A percentile compares a stretch with the other conserved stretches of the same genome.
These are phyloP conservation scores for Phanerodontia chrysosporium DNA, from an alignment of 768 basidiomycete genomes.

Conservation along the genomic window DNA sequence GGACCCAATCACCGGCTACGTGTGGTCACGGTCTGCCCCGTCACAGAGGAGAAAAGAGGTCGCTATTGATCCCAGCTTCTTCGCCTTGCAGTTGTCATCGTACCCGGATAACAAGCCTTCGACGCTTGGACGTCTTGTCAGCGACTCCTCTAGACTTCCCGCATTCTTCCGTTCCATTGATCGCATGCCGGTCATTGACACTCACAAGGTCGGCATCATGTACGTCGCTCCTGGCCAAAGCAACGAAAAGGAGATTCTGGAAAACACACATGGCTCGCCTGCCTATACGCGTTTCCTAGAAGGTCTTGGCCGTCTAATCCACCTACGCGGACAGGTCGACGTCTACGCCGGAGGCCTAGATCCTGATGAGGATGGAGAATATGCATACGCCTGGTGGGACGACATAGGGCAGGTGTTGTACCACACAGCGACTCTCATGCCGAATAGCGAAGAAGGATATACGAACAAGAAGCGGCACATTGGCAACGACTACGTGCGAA, in stretches of 20 bases:
- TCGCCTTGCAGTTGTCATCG: slow-evolving; percentile 82
- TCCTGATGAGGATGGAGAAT: slow-evolving; percentile 90
- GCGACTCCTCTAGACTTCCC: slow-evolving; percentile 50
- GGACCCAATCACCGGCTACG: slow-evolving; percentile 77
- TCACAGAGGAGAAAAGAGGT: slow-evolving; percentile 89
- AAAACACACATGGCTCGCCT: slow-evolving; percentile 89
- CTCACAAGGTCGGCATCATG: slow-evolving; percentile 93
- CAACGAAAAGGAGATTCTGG: slow-evolving; percentile 78
- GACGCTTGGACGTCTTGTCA: slow-evolving; percentile 42
- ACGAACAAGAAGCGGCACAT: slow-evolving; percentile 92
- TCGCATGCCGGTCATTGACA: slow-evolving; percentile 90
- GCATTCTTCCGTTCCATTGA: slow-evolving; percentile 69
- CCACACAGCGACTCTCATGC: slow-evolving; percentile 98
- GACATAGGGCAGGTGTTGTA: slow-evolving; percentile 93
- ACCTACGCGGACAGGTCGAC: slow-evolving; percentile 84
- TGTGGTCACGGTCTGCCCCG: slow-evolving; percentile 84
- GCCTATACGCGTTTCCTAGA: slow-evolving; percentile 92
- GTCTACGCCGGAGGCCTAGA: slow-evolving; percentile 91
- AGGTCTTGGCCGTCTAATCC: slow-evolving; percentile 83
- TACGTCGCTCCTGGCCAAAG: slow-evolving; percentile 93
- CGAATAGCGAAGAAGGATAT: slow-evolving; percentile 69
- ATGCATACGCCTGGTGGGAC: slow-evolving; percentile 99
- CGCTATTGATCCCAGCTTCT: slow-evolving; percentile 76
- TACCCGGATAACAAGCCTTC: slow-evolving; percentile 53
- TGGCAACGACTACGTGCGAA: slow-evolving; percentile 93